Conservation (phyloP, 2,329 filamentous ascomycete species). For the Ophiognomonia clavigignenti-juglandacearum region DNA sequence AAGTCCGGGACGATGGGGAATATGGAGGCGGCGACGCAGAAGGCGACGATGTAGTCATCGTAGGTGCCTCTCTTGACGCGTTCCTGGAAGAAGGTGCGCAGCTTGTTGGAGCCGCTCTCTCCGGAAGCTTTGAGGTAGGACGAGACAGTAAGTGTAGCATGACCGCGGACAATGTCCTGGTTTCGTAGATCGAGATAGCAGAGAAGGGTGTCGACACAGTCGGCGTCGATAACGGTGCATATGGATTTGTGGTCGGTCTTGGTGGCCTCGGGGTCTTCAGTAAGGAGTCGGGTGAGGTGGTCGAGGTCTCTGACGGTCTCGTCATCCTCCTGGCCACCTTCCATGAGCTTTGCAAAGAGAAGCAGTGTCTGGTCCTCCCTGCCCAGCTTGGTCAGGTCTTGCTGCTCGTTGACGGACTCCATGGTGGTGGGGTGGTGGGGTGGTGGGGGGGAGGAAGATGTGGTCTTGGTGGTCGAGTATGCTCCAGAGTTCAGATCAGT, state of each 20-base stretch:
- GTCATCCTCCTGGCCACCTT: conserved; percentile 78
- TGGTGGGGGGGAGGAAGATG: background rate
- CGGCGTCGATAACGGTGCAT: conserved; percentile 62
- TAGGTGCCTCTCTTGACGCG: conserved; percentile 70
- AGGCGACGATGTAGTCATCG: conserved; percentile 85
- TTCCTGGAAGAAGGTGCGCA: conserved; percentile 70
- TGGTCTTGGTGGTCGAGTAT: background rate
- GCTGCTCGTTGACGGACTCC: conserved; percentile 29
- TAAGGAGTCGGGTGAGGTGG: conserved; percentile 54
- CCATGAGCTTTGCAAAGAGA: conserved; percentile 83
- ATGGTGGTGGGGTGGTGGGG: conserved; percentile 20
- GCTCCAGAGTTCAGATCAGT: too few relatives aligned
- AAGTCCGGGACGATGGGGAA: conserved; percentile 81
- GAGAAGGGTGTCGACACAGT: conserved; percentile 81
- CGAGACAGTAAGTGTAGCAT: conserved; percentile 76
- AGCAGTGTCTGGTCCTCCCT: conserved; percentile 65
- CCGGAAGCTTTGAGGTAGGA: conserved; percentile 77
- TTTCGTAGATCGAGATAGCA: conserved; percentile 81
- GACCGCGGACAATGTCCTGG: conserved; percentile 66
- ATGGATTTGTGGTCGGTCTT: conserved; percentile 41
- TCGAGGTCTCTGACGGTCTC: conserved; percentile 59
- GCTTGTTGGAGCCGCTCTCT: conserved; percentile 63
- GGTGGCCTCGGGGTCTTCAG: conserved; percentile 44
- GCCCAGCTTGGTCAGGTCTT: conserved; percentile 26
- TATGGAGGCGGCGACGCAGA: conserved; percentile 82